Conservation (phyloP, 768 basidiomycete species). For the Trametes cingulata region DNA sequence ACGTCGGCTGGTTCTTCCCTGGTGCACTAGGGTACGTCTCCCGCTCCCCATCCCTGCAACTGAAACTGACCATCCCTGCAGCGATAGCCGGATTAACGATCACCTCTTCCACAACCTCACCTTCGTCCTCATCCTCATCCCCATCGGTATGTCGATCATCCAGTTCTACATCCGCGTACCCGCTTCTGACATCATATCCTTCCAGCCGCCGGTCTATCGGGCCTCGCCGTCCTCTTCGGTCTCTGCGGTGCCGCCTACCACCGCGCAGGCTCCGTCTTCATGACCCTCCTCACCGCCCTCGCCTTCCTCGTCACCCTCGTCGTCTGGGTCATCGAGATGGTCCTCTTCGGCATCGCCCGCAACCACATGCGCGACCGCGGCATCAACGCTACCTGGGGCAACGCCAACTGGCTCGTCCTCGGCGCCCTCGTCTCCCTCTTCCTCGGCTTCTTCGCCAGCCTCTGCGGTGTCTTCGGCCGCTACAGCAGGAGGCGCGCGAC, state of each 20-base stretch:
- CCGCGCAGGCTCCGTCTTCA: conserved; percentile 73
- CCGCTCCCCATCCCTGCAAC: not conserved
- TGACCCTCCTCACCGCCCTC: conserved; percentile 67
- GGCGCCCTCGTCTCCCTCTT: conserved; percentile 69
- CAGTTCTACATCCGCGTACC: no score
- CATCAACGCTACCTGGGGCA: conserved; percentile 61
- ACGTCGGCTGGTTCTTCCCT: conserved; percentile 61
- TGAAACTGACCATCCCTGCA: conserved; percentile 23
- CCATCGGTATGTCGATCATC: conserved; percentile 69
- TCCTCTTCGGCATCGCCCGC: conserved; percentile 72
- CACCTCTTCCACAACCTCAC: conserved; percentile 68
- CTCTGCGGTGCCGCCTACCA: conserved; percentile 64
- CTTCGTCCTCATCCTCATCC: conserved; percentile 72
- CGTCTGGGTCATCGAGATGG: conserved; percentile 77
- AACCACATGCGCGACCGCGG: conserved; percentile 53
- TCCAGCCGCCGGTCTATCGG: conserved; percentile 63
- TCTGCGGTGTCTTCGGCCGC: conserved; percentile 66
- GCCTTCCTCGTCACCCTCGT: conserved; percentile 68
- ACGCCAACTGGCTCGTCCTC: conserved; percentile 81
- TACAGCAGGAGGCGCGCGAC: conserved; percentile 45
- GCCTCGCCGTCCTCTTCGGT: conserved; percentile 66
- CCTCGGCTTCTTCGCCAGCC: conserved; percentile 64
- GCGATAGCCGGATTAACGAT: conserved; percentile 50
- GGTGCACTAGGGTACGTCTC: conserved; percentile 45
- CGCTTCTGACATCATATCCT: not conserved